Conservation (phyloP, 306 rosid species). For the Corylus americana region DNA sequence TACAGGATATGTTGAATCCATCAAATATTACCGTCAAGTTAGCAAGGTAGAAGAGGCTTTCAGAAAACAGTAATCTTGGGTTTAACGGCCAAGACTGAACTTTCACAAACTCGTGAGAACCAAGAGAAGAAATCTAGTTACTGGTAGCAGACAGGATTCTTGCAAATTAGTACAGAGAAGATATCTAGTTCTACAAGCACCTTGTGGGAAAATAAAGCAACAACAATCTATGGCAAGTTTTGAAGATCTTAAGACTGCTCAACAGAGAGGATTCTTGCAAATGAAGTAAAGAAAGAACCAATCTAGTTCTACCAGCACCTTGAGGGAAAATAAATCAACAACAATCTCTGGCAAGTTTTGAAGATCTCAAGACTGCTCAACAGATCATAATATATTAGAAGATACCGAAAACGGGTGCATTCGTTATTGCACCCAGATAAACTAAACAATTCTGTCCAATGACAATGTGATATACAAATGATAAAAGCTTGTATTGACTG, state of each 20-base stretch:
- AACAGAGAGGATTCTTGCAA: not conserved
- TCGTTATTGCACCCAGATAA: no score
- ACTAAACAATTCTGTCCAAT: not conserved
- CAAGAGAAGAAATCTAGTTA: no score
- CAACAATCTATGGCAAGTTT: not conserved
- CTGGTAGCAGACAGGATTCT: not conserved
- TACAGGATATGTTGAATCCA: no score
- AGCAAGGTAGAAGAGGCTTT: no score
- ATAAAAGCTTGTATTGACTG: constrained; percentile 7
- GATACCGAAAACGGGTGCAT: not conserved
- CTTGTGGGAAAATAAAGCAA: not conserved
- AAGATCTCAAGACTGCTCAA: not conserved
- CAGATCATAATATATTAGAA: not conserved
- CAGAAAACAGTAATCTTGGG: no score
- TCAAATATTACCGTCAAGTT: no score
- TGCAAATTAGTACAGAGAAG: not conserved
- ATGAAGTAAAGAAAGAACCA: not conserved
- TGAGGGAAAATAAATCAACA: not conserved
- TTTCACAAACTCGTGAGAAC: no score
- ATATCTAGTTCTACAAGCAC: not conserved
- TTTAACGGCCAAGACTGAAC: no score
- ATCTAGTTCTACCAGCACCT: not conserved
- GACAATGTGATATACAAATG: not conserved
- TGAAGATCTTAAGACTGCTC: not conserved
- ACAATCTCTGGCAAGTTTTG: not conserved